These are phyloP conservation scores for Geotrichum australiense DNA, from an alignment of 1,139 yeast genomes.

Conservation along the genomic window DNA sequence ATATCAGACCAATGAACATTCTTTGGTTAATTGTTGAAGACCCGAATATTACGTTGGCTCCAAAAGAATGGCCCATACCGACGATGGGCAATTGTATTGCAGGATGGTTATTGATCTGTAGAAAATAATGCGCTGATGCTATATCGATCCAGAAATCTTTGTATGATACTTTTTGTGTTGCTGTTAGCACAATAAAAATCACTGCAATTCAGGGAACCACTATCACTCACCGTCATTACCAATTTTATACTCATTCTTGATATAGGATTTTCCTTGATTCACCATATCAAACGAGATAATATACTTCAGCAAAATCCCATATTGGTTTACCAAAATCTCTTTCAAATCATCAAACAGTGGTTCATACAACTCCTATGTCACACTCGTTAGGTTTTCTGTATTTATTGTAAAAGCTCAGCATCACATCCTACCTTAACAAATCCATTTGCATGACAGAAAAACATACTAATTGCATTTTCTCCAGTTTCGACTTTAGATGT, in stretches of 20 bases:
- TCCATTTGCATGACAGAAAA: slow-evolving; percentile 15
- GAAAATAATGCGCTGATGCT: slow-evolving; percentile 12
- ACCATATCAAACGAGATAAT: slow-evolving; percentile 19
- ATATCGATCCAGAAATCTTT: slow-evolving; percentile 19
- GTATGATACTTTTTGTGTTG: no score
- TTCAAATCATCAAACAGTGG: slow-evolving; percentile 14
- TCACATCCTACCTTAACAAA: slow-evolving; percentile 10
- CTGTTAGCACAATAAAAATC: no score
- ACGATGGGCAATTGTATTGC: slow-evolving; percentile 16
- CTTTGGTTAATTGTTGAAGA: slow-evolving; percentile 15
- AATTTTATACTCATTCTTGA: slow-evolving; percentile 16
- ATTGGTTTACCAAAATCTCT: not conserved
- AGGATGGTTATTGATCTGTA: slow-evolving; percentile 17
- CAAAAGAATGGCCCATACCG: slow-evolving; percentile 22
- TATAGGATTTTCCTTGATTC: slow-evolving; percentile 19
- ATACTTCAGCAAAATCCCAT: slow-evolving; percentile 17
- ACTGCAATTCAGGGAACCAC: no score
- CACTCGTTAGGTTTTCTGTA: no score
- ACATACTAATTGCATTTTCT: slow-evolving; percentile 5
- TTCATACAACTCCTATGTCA: slow-evolving; percentile 14
- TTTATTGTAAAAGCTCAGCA: not conserved
- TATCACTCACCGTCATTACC: slow-evolving; percentile 18
- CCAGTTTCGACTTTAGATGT: not conserved
- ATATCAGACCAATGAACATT: slow-evolving; percentile 16
- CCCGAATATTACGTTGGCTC: slow-evolving; percentile 19